Evolutionary conservation across 371 early-diverging fungal species (phyloP).

Genomic region (Smittium mucronatum): DNA sequence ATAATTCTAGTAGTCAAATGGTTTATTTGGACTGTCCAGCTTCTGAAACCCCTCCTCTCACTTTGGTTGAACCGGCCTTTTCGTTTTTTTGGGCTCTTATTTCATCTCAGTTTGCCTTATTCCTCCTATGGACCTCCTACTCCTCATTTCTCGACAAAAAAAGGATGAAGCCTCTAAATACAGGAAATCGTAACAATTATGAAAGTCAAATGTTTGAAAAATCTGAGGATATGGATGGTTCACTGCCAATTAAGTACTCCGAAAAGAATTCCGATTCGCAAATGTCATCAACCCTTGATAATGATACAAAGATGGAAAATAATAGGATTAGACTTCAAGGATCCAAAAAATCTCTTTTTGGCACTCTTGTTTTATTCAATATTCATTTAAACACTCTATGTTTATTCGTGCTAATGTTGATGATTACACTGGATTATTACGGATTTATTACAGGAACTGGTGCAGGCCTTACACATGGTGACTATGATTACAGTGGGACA

Average conservation of each 20-base stretch:
- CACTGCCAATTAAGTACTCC: background rate
- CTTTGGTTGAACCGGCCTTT: constrained; percentile 47
- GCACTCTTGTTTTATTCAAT: constrained; percentile 17
- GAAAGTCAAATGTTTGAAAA: background rate
- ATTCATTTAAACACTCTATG: constrained; percentile 14
- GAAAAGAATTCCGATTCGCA: background rate
- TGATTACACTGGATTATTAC: constrained; percentile 22
- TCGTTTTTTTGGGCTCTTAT: constrained; percentile 37
- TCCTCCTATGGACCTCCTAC: background rate
- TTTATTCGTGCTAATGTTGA: constrained; percentile 17
- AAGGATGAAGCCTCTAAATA: background rate
- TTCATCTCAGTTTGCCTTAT: background rate
- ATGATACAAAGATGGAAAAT: background rate
- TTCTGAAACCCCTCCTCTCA: constrained; percentile 36
- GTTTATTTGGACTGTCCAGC: constrained; percentile 36
- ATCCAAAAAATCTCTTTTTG: constrained; percentile 18
- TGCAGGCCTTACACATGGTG: constrained; percentile 16
- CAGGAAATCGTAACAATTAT: background rate
- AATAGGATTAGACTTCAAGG: constrained; percentile 15
- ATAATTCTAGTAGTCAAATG: constrained; percentile 12
- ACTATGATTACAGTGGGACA: constrained; percentile 19
- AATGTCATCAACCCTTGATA: background rate
- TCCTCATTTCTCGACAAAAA: background rate
- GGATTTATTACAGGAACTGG: constrained; percentile 14
- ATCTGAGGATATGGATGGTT: background rate